Evolutionary conservation across 78 protist species (phyloP).

Genomic region (Salpingoeca rosetta): DNA sequence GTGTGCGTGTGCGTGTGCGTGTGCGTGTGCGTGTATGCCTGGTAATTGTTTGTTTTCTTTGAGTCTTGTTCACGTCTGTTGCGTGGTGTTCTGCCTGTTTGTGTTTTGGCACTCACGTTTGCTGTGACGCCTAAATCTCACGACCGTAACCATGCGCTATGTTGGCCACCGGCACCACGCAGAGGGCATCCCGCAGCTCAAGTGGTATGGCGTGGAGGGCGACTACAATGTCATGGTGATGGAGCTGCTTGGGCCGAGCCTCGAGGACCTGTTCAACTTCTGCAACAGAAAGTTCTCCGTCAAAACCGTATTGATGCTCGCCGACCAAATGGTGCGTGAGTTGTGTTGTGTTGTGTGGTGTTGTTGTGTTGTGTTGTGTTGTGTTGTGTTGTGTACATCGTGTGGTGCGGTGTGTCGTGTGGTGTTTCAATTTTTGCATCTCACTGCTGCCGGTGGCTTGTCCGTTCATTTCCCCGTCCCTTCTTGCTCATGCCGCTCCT

Average conservation of each 20-base stretch:
- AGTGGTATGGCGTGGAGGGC: conserved; percentile 21
- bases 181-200: conserved; percentile 6
- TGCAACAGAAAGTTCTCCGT: conserved; percentile 74
- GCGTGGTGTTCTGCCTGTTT: too few species aligned
- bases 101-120: too few species aligned
- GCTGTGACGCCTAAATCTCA: too few species aligned
- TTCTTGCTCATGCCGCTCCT: neutral
- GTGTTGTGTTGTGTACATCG: too few species aligned
- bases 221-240: conserved; percentile 61
- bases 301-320: conserved; percentile 86
- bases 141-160: too few species aligned
- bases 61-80: too few species aligned
- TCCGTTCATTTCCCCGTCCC: neutral
- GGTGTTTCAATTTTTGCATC: neutral
- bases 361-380: too few species aligned
- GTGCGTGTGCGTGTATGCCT: too few species aligned
- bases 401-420: neutral
- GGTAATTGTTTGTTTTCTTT: too few species aligned
- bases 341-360: too few species aligned
- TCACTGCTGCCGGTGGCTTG: neutral
- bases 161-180: too few species aligned
- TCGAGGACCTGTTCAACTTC: conserved; percentile 91
- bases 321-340: conserved; percentile 84
- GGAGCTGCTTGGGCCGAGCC: conserved; percentile 93
- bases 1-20: too few species aligned